phyloP scores from a whole-genome alignment of 225 moss, liverwort and hornwort genomes.

The Lunularia cruciata region DNA sequence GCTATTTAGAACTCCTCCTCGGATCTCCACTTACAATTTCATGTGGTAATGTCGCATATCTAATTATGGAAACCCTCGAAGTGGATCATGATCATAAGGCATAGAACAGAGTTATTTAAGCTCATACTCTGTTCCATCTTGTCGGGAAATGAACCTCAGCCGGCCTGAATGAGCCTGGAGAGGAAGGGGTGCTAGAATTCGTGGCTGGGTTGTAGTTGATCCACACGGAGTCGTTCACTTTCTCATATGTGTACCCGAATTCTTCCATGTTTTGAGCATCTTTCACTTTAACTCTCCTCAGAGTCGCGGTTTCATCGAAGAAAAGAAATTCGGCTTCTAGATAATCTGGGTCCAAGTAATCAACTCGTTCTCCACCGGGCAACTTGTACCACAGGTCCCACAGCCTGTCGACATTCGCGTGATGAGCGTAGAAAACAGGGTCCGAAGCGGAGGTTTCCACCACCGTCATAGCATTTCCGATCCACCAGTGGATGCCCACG shows the following conservation, averaged over 20 bases:
- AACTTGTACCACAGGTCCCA: conserved; percentile 42
- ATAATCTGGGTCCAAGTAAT: conserved; percentile 22
- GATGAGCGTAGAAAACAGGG: conserved; percentile 44
- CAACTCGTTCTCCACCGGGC: conserved; percentile 28
- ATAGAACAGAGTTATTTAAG: too few species aligned
- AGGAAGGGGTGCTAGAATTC: background rate
- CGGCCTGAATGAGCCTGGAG: background rate
- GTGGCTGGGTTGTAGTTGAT: background rate
- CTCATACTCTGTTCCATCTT: conserved; percentile 7
- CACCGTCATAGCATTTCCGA: conserved; percentile 47
- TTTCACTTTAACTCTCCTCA: conserved; percentile 17
- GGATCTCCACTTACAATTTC: too few species aligned
- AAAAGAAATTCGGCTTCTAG: conserved; percentile 25
- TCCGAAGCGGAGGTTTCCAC: conserved; percentile 37
- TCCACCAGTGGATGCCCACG: conserved; percentile 52
- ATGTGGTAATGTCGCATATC: too few species aligned
- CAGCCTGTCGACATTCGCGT: conserved; percentile 42
- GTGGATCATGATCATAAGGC: too few species aligned
- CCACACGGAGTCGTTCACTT: background rate
- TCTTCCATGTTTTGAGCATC: conserved; percentile 16
- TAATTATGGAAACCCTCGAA: too few species aligned
- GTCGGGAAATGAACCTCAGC: background rate
- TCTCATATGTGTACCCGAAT: conserved; percentile 22
- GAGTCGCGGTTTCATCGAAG: conserved; percentile 28
- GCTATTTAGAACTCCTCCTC: too few species aligned